These are phyloP conservation scores for Calonectria montana DNA, from an alignment of 2,329 filamentous ascomycete genomes.

Conservation along the genomic window DNA sequence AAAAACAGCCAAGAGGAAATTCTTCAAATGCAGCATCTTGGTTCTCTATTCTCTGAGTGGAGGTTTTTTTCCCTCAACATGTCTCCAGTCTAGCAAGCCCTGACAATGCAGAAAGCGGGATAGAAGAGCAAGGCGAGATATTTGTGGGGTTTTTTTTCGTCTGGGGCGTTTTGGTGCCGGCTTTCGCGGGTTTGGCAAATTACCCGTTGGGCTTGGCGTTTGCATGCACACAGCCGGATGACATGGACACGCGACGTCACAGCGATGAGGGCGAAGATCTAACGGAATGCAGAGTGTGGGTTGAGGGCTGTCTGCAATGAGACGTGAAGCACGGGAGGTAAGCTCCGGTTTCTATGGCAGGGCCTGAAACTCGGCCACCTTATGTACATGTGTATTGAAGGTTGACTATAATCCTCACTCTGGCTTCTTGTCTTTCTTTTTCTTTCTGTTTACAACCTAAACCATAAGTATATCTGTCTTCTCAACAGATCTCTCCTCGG, in stretches of 20 bases:
- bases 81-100: not conserved
- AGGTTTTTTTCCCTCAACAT: not conserved
- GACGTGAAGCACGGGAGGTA: not conserved
- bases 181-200: slow-evolving; percentile 31
- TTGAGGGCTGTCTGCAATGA: not conserved
- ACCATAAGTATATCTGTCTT: slow-evolving; percentile 11
- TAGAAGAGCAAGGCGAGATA: slow-evolving; percentile 18
- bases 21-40: not conserved
- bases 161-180: slow-evolving; percentile 25
- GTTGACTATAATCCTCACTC: not conserved
- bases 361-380: not conserved
- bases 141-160: slow-evolving; percentile 22
- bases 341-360: not conserved
- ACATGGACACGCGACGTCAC: slow-evolving; percentile 23
- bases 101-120: slow-evolving; percentile 1
- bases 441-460: not conserved
- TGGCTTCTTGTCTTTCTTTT: not conserved
- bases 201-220: slow-evolving; percentile 33
- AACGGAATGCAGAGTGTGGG: not conserved
- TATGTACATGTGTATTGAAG: not conserved
- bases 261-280: not conserved
- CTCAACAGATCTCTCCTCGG: slow-evolving; percentile 35
- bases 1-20: not conserved
- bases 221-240: slow-evolving; percentile 20
- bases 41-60: not conserved